These are phyloP conservation scores for Fonsecaea nubica DNA, from an alignment of 2,329 filamentous ascomycete species.

Conservation along the genomic window DNA sequence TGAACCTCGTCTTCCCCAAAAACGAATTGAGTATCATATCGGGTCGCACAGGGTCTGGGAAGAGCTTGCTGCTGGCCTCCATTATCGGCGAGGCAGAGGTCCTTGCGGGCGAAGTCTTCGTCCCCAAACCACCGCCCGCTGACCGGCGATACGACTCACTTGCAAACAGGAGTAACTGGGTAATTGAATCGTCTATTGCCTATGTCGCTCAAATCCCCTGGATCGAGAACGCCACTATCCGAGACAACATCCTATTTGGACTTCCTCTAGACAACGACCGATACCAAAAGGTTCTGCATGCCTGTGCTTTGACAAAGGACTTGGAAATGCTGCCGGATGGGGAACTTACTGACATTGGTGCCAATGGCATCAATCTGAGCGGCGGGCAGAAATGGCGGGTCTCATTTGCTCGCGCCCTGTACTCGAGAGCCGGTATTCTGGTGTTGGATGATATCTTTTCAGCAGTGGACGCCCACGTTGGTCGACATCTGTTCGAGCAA, in stretches of 20 bases:
- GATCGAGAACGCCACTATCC: slow-evolving; percentile 82
- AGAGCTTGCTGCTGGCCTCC: slow-evolving; percentile 74
- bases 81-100: slow-evolving; percentile 78
- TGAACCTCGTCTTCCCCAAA: slow-evolving; percentile 71
- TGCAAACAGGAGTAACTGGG: slow-evolving; percentile 69
- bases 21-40: slow-evolving; percentile 76
- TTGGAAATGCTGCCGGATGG: slow-evolving; percentile 77
- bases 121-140: slow-evolving; percentile 56
- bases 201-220: slow-evolving; percentile 82
- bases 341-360: slow-evolving; percentile 80
- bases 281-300: slow-evolving; percentile 72
- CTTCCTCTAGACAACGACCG: slow-evolving; percentile 72
- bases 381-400: slow-evolving; percentile 85
- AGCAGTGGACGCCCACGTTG: slow-evolving; percentile 79
- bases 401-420: slow-evolving; percentile 78
- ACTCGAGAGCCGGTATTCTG: slow-evolving; percentile 77
- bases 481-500: slow-evolving; percentile 77
- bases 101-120: slow-evolving; percentile 65
- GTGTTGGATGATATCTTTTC: slow-evolving; percentile 85
- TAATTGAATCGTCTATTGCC: slow-evolving; percentile 71
- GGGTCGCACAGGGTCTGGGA: slow-evolving; percentile 78
- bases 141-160: slow-evolving; percentile 66
- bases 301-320: slow-evolving; percentile 77
- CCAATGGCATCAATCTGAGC: slow-evolving; percentile 82
- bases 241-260: slow-evolving; percentile 79